Conservation (phyloP, 345 rosid genomes). For the Hibiscus tridactylites region DNA sequence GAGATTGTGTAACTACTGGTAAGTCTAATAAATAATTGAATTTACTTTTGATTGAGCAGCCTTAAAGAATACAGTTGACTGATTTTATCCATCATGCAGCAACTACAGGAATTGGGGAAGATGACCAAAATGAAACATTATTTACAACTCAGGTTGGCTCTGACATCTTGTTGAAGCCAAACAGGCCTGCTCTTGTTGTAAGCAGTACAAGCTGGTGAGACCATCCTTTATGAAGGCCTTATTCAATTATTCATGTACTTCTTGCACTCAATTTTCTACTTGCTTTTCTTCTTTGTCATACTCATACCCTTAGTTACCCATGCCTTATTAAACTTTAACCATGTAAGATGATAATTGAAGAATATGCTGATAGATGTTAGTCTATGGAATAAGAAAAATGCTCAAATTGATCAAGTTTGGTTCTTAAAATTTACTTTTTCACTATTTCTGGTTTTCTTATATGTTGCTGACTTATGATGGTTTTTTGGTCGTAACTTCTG, state of each 20-base stretch:
- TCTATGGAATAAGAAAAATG: not conserved
- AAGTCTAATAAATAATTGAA: slow-evolving; percentile 13
- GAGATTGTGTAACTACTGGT: slow-evolving; percentile 64
- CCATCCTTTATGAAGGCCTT: not conserved
- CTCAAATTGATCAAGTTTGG: not conserved
- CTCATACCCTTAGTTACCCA: not conserved
- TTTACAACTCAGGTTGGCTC: slow-evolving; percentile 41
- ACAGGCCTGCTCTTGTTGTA: slow-evolving; percentile 86
- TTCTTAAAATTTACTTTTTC: not conserved
- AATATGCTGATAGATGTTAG: not conserved
- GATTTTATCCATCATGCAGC: slow-evolving; percentile 12
- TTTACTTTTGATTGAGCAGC: slow-evolving; percentile 11
- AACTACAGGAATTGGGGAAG: slow-evolving; percentile 22
- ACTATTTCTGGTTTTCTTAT: not conserved
- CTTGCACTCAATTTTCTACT: not conserved
- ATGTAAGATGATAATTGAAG: not conserved
- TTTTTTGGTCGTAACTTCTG: not conserved
- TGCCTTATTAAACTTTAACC: not conserved
- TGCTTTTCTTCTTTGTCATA: slow-evolving; percentile 2
- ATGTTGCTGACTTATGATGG: not conserved
- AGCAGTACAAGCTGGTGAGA: slow-evolving; percentile 98
- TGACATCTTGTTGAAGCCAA: slow-evolving; percentile 43
- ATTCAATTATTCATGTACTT: not conserved
- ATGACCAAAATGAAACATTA: slow-evolving; percentile 40
- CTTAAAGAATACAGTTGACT: not conserved